A percentile compares a stretch with the other conserved stretches of the same genome.
Evolutionary conservation across 805 yeast genomes (phyloP).

Genomic region (Debaryomyces hansenii): DNA sequence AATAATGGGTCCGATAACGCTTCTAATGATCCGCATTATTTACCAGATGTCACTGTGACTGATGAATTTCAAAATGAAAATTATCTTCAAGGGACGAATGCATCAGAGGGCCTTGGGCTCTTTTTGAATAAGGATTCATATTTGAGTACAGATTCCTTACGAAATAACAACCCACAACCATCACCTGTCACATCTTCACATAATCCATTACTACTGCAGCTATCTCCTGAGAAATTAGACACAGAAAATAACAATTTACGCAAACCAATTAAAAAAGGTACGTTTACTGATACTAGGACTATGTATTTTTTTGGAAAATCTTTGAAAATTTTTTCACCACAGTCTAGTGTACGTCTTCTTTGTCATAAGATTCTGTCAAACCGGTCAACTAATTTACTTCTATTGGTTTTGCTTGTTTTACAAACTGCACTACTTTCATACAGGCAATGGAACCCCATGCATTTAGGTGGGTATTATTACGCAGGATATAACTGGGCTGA

Average conservation of each 20-base stretch:
- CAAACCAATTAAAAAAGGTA: neutral
- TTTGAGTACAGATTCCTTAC: neutral
- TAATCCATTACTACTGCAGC: neutral
- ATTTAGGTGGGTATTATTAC: conserved; percentile 35
- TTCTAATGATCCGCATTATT: neutral
- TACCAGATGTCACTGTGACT: conserved; percentile 1
- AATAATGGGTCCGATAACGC: neutral
- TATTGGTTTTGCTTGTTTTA: conserved; percentile 43
- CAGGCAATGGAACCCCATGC: conserved; percentile 59
- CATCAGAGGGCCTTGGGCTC: conserved; percentile 3
- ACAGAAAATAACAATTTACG: neutral
- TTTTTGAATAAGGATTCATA: neutral
- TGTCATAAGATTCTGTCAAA: conserved; percentile 29
- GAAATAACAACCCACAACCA: neutral
- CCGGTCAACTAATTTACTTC: conserved; percentile 30
- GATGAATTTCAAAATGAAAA: conserved; percentile 2
- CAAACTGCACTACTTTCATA: conserved; percentile 52
- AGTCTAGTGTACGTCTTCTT: conserved; percentile 25
- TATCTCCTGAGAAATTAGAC: neutral
- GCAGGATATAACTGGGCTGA: conserved; percentile 53
- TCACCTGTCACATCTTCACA: neutral
- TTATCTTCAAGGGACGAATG: neutral
- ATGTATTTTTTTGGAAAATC: conserved; percentile 37
- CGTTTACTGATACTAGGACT: conserved; percentile 1
- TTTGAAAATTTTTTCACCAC: conserved; percentile 30